Evolutionary conservation across 129 eudicot genomes (phyloP).

Genomic region (Arctium lappa): DNA sequence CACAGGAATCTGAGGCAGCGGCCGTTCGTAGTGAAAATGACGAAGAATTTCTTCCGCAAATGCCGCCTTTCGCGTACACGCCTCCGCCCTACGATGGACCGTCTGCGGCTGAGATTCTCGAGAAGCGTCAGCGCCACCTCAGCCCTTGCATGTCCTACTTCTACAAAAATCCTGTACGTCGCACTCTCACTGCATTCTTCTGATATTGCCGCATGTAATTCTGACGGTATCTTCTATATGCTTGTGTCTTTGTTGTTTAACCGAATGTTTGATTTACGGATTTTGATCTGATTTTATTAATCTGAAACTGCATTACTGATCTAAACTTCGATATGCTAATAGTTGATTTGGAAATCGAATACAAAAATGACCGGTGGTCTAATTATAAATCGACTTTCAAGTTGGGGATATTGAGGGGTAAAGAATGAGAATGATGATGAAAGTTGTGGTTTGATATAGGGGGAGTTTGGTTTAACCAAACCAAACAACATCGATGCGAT

Average conservation of each 20-base stretch:
- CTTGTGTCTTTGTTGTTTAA: not conserved
- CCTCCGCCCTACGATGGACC: conserved; percentile 69
- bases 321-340: not conserved
- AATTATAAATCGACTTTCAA: not conserved
- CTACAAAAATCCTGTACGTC: conserved; percentile 47
- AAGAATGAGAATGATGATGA: too few species aligned
- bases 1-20: conserved; percentile 8
- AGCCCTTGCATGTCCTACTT: conserved; percentile 58
- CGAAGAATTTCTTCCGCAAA: conserved; percentile 29
- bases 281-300: not conserved
- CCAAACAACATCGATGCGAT: too few species aligned
- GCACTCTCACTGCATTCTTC: not conserved
- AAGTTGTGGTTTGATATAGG: too few species aligned
- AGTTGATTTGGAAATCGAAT: not conserved
- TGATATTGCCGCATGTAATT: not conserved
- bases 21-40: conserved; percentile 20
- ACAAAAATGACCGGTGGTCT: not conserved
- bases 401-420: not conserved
- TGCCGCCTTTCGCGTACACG: conserved; percentile 67
- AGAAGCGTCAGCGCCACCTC: conserved; percentile 48
- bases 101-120: conserved; percentile 50
- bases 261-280: not conserved
- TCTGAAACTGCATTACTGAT: not conserved
- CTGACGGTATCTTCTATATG: not conserved
- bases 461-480: too few species aligned